A percentile compares a stretch with the other conserved stretches of the same genome.
phyloP scores from a whole-genome alignment of 306 rosid species.

The Lathyrus sativus region DNA sequence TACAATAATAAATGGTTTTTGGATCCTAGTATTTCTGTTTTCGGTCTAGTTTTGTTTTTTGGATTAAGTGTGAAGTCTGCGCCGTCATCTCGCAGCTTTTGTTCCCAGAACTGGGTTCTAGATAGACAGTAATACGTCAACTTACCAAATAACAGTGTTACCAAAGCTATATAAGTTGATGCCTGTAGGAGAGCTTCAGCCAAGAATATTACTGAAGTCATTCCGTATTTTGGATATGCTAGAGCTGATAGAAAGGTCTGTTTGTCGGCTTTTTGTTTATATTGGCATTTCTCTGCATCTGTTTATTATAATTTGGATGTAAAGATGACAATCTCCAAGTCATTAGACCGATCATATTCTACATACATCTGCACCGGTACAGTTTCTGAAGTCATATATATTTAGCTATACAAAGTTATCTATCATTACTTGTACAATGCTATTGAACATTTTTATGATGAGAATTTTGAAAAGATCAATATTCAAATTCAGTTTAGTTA shows the following conservation, averaged over 20 bases:
- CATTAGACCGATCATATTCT: constrained; percentile 5
- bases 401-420: constrained; percentile 16
- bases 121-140: too few relatives aligned
- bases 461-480: not conserved
- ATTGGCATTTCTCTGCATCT: constrained; percentile 14
- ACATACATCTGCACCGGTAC: constrained; percentile 12
- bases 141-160: too few relatives aligned
- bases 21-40: too few relatives aligned
- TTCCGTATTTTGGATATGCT: constrained; percentile 95
- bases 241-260: constrained; percentile 96
- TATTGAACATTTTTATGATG: not conserved
- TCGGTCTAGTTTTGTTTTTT: too few relatives aligned
- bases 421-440: constrained; percentile 14
- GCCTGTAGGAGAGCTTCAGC: constrained; percentile 97
- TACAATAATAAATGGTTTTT: too few relatives aligned
- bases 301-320: constrained; percentile 15
- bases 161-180: too few relatives aligned
- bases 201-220: constrained; percentile 89
- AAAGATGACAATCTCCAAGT: not conserved
- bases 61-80: too few relatives aligned
- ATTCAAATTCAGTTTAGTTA: constrained; percentile 30
- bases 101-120: too few relatives aligned
- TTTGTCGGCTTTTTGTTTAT: constrained; percentile 5
- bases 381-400: not conserved
- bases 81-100: too few relatives aligned